Conservation (phyloP, 1,284 basidiomycete genomes). For the Cerioporus squamosus region DNA sequence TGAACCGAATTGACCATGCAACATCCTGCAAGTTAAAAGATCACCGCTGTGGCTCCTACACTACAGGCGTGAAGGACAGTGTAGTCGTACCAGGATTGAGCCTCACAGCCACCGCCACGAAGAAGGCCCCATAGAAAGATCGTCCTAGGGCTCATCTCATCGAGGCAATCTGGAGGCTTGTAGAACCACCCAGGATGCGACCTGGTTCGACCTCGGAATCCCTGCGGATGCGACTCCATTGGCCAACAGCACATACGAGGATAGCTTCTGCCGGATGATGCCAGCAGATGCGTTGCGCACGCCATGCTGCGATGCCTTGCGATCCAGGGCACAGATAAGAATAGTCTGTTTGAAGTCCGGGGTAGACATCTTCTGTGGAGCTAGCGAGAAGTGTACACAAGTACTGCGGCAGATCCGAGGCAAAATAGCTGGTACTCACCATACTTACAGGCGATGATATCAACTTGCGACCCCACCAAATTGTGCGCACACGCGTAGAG, state of each 20-base stretch:
- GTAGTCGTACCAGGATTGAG: background rate
- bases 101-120: slow-evolving; percentile 16
- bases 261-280: slow-evolving; percentile 8
- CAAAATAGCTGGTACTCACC: background rate
- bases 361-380: background rate
- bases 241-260: background rate
- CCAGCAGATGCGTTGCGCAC: slow-evolving; percentile 1
- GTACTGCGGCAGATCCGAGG: background rate
- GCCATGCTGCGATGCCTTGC: background rate
- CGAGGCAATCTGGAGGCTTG: slow-evolving; percentile 3
- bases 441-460: no score
- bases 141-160: background rate
- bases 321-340: slow-evolving; percentile 11
- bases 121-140: background rate
- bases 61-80: background rate
- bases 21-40: background rate
- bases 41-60: background rate
- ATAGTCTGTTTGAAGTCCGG: slow-evolving; percentile 8
- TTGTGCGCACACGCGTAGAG: no score
- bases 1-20: no score
- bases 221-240: background rate
- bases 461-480: no score
- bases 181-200: background rate
- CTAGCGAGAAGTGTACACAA: background rate
- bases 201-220: background rate